Base-by-base conservation (phyloP, 495 filamentous ascomycete species). In the Barbatosphaeria neglecta region DNA sequence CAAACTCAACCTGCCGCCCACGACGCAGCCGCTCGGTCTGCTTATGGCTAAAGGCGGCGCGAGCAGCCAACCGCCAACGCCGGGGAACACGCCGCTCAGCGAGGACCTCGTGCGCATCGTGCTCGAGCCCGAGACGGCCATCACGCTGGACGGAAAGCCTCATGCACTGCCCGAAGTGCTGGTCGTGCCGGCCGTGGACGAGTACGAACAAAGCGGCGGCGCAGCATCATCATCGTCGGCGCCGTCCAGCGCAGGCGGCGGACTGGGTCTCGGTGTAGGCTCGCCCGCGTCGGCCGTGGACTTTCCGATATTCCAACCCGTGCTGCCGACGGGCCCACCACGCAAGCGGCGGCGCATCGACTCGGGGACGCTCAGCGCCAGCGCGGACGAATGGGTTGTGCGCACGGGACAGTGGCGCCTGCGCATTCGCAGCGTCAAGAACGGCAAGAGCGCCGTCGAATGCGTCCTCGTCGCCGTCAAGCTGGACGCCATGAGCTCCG, bases 401-500 rank as follows among this genome's bases (percentile, higher is more conserved):
- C 77, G 72, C 40, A 82, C 69, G 16, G 88, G 83, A 1, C 89
- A 90, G 64, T 97, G 88, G 87, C 66, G 87, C 43, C 50, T 95
- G 45, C 68, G 78, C 16, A 80, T 95, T 19, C 81, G 84, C 52
- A 66, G 61, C 13, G 60, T 50, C 25, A 69, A 62, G 50, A 61
- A 67, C 50, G 64, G 63, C 51, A 70, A 76, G 62, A 53, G 69
- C 57, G 78, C 77, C 46, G 73, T 90, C 9, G 72, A 77, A 57
- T 77, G 73, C 46, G 73, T 89, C 41, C 63, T 97, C 24, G 70
- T 82, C 11, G 86, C 81, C 4, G 87, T 94, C 15, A 90, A 88
- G 64, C 45, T 97, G 31, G 86, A 95, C 47, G 84, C 83, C 0
- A 77, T 81, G 53, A 84, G 73, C 27, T 72, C 69, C 6, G 77